Base-by-base conservation (phyloP, 345 rosid species). In the Abelmoschus esculentus region DNA sequence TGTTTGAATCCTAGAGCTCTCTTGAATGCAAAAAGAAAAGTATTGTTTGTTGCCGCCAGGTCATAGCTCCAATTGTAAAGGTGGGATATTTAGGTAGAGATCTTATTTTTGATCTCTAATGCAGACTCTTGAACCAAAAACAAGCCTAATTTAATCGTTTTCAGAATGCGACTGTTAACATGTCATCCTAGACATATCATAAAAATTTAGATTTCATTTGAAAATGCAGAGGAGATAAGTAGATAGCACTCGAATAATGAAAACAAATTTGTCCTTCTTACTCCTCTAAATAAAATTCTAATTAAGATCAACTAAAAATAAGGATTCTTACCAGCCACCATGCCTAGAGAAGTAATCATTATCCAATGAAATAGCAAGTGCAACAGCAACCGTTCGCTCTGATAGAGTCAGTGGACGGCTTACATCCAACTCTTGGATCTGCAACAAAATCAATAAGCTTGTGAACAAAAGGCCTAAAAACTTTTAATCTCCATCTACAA, bases 271-370 rank as follows among this genome's bases (percentile, higher is more conserved):
- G 4, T 36, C 40, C 40, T 34, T 34, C 61, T 57, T 28, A 36
- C 36, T 57, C 61, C 61, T 28, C 61, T 28, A 57, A 28, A 57
- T 28, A 57, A 57, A 42, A 52, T 32, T 61, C 9, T 34, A 32
- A 61, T 13, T 58, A 58, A 28, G 36, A 38, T 19, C 29, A n/a
- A 47, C 3, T 40, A 40, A 34, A 22, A 22, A 57, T 10, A 46
- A 67, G 74, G 38, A 60, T 34, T 44, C 82, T 72, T 85, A 93
- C 98, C 87, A 81, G 84, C 96, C 96, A 66, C 97, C 91, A 72
- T 87, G 99, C 79, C 96, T 86, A 2, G 99, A 95, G 79, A 95
- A 95, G 74, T 91, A 95, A 77, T 89, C 96, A 75, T 95, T 95
- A 67, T 91, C 99, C 64, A 95, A 80, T 32, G 97, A 95, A 73